Base-by-base conservation (phyloP, 805 yeast genomes). In the Spathaspora passalidarum region DNA sequence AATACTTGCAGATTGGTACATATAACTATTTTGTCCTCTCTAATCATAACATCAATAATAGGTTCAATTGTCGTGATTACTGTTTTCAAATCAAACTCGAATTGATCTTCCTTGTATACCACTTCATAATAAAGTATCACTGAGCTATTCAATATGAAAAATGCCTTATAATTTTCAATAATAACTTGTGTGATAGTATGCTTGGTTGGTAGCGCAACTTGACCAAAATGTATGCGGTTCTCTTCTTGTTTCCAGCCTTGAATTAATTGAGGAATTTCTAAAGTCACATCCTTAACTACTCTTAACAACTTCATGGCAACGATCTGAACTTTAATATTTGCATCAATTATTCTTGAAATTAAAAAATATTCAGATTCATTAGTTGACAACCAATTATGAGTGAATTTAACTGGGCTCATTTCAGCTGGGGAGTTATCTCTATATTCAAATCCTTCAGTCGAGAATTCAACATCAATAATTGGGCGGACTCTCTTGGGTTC, bases 181-280 rank as follows among this genome's bases (percentile, higher is more conserved):
- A 39, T 8, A 8, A 39, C n/a, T 2, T 18, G 20, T 5, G 19
- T 39, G 5, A 39, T 23, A 13, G 6, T n/a, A 13, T 7, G n/a
- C 4, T 19, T 14, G 2, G 4, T 17, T 9, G 42, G 42, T 3
- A 25, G 5, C 11, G 4, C 6, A 17, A 25, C 10, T 22, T 18
- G 11, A 8, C 19, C 4, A 23, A 11, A 25, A 8, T 6, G 11
- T 23, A 39, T 13, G 7, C 32, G 2, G 11, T 19, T 23, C 14
- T 9, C 13, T 10, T 39, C 42, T 39, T 23, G 34, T 39, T 17
- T 19, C 42, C 42, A 39, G 13, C 42, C 42, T 25, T 39, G 34
- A 9, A 16, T 13, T 11, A 22, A 9, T 8, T 23, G 19, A 29
- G 32, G 21, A 17, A 39, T 17, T 11, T 25, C 34, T 2, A 39